Evolutionary conservation across 2,329 filamentous ascomycete genomes (phyloP), one percentile per base, ranked within the genome.

Genomic region (Colletotrichum trifolii): DNA sequence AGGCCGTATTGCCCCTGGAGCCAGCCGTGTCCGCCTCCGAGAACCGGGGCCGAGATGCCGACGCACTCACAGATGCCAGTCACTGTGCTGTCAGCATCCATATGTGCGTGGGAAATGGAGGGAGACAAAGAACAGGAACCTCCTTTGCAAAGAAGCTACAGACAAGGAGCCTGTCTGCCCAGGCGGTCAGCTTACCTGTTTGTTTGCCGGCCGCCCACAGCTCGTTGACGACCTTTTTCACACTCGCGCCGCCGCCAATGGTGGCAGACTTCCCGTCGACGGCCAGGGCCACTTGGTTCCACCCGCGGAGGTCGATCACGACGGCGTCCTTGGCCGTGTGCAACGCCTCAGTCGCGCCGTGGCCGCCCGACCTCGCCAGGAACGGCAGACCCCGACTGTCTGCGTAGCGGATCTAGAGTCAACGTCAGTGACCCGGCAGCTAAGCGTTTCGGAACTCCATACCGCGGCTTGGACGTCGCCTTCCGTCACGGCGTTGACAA

Each of bases 61-160:
- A 74, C 73, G 49, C 72, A 73, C 46, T 73, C 72, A 54, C 72
- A 74, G 36, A 70, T 72, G 36, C 71, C 70, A 2, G 60, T 42
- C 53, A 70, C 65, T 64, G 15, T 8, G n/a, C 15, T 8, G 36
- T 60, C 47, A 62, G 49, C 9, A 0, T 4, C 1, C 2, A 34
- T 1, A 9, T 1, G 11, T 13, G 2, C 10, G 4, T 34, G 46
- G 6, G 46, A 4, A 34, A 2, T 10, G 1, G 6, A 34, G 25
- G 4, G 25, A 5, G 25, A 25, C 25, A 25, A 25, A 25, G 25
- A 25, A 5, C 25, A 25, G 1, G 25, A 5, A 25, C 1, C 25
- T 25, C 25, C 25, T 25, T 25, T 1, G 1, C 25, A 25, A 25
- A 25, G 25, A 25, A 25, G 25, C 25, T 1, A 25, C 3, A 25